A percentile compares a stretch with the other conserved stretches of the same genome.
Evolutionary conservation across 306 rosid genomes (phyloP).

Genomic region (Cicer judaicum): DNA sequence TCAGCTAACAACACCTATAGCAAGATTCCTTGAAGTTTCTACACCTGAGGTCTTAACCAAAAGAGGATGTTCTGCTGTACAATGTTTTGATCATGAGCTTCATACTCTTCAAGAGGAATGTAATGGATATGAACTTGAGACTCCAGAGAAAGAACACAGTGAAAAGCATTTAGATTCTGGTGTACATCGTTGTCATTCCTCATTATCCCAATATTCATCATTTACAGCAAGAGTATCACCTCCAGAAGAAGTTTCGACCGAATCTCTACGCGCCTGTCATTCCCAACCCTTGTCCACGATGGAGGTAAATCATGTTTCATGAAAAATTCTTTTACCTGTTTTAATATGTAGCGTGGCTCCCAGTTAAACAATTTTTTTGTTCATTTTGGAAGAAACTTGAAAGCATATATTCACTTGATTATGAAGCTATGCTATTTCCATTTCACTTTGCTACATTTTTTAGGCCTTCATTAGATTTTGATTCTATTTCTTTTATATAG

Average conservation of each 20-base stretch:
- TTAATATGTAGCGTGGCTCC: slow-evolving; percentile 6
- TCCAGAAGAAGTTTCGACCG: slow-evolving; percentile 54
- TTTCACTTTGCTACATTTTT: slow-evolving; percentile 14
- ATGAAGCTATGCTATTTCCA: slow-evolving; percentile 25
- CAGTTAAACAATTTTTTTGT: slow-evolving; percentile 2
- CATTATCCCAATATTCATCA: slow-evolving; percentile 66
- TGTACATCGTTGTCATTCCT: slow-evolving; percentile 77
- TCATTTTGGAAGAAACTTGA: slow-evolving; percentile 11
- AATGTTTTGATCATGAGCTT: slow-evolving; percentile 49
- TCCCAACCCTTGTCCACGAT: slow-evolving; percentile 86
- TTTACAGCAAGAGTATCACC: slow-evolving; percentile 57
- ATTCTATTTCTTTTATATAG: slow-evolving; percentile 53
- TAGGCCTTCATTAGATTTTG: slow-evolving; percentile 42
- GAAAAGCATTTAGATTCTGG: slow-evolving; percentile 62
- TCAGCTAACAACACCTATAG: slow-evolving; percentile 48
- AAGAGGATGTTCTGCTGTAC: slow-evolving; percentile 56
- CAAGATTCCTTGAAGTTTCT: slow-evolving; percentile 49
- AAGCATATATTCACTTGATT: slow-evolving; percentile 12
- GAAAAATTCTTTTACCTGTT: background rate
- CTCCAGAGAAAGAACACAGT: slow-evolving; percentile 46
- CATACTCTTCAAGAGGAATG: slow-evolving; percentile 49
- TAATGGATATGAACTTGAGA: slow-evolving; percentile 44
- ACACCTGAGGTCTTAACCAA: slow-evolving; percentile 45
- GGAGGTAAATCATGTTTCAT: slow-evolving; percentile 64
- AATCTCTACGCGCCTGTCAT: slow-evolving; percentile 69